Evolutionary conservation across 1,139 yeast species (phyloP).

Genomic region (Sugiyamaella pinicola): DNA sequence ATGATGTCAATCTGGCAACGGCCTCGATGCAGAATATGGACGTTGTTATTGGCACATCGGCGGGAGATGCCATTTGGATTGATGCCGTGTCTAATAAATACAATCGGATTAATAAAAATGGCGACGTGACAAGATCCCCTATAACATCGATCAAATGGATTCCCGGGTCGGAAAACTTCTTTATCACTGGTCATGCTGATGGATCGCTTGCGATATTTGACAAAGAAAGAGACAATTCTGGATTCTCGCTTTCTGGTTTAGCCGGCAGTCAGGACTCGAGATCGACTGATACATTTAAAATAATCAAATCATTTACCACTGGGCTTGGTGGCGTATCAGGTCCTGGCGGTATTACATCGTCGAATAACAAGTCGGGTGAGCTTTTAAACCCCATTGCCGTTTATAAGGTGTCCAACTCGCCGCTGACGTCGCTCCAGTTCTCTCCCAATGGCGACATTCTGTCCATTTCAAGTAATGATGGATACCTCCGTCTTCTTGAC

Average conservation of each 20-base stretch:
- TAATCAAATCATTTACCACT: slow-evolving; percentile 33
- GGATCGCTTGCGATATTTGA: slow-evolving; percentile 47
- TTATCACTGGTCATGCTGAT: slow-evolving; percentile 47
- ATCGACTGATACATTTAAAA: slow-evolving; percentile 36
- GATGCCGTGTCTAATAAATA: slow-evolving; percentile 52
- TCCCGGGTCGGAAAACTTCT: slow-evolving; percentile 45
- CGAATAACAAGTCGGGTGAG: slow-evolving; percentile 11
- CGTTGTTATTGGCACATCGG: slow-evolving; percentile 52
- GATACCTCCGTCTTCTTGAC: slow-evolving; percentile 62
- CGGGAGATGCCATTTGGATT: slow-evolving; percentile 61
- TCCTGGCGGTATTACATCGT: neutral
- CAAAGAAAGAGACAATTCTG: slow-evolving; percentile 47
- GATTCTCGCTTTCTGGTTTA: slow-evolving; percentile 32
- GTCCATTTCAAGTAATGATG: slow-evolving; percentile 68
- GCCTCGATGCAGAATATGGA: slow-evolving; percentile 49
- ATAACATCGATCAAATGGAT: slow-evolving; percentile 47
- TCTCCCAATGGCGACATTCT: slow-evolving; percentile 50
- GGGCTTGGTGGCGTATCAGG: slow-evolving; percentile 1
- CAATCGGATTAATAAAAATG: slow-evolving; percentile 54
- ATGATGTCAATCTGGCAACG: slow-evolving; percentile 43
- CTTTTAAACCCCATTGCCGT: slow-evolving; percentile 56
- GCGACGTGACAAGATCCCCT: slow-evolving; percentile 44
- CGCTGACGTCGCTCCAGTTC: slow-evolving; percentile 54
- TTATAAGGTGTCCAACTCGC: slow-evolving; percentile 60
- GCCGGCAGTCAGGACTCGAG: slow-evolving; percentile 31